Base-by-base conservation (phyloP, 2,329 filamentous ascomycete genomes). In the Pseudovirgaria hyperparasitica region DNA sequence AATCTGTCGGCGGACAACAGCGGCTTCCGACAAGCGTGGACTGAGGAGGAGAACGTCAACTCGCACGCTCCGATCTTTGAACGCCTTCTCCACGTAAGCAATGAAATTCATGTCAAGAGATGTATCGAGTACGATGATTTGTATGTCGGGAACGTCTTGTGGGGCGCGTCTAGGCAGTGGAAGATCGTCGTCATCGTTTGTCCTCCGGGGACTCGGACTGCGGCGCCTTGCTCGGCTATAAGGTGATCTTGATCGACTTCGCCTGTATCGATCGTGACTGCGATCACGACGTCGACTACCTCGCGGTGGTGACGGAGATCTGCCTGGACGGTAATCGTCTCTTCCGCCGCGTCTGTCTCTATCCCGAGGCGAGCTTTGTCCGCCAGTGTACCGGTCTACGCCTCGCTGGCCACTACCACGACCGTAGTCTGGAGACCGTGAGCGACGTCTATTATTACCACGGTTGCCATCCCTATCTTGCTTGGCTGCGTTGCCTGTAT, bases 1-100 rank as follows among this genome's bases (percentile, higher is more conserved):
- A 19, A 92, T 81, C 48, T 93, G 84, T 27, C 81, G 70, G 39
- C 82, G 76, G 27, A 94, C 72, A n/a, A 93, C 75, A 5, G 77
- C 71, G 19, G 78, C 72, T 35, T 86, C 74, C 11, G 80, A 71
- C 23, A 92, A 72, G 13, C 80, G 73, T 16, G 82, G 75, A 29
- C 76, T 78, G 23, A 94, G 62, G 39, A 80, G 78, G 55, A 93
- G 76, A 12, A 85, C 75, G 42, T 92, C 80, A 9, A 77, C 76
- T 33, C 70, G 76, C 19, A 96, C 61, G 3, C 75, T 74, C 29
- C 76, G 74, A 18, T 69, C 65, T 31, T 70, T 65, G 49, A 96
- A 92, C 1, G 74, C 69, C 18, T 69, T 67, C 47, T 93, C 80
- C 8, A 92, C 76, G 69, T 82, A 93, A 27, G 66, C 66, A 26